Conservation (phyloP, 495 filamentous ascomycete species). For the Cercophora sp. region DNA sequence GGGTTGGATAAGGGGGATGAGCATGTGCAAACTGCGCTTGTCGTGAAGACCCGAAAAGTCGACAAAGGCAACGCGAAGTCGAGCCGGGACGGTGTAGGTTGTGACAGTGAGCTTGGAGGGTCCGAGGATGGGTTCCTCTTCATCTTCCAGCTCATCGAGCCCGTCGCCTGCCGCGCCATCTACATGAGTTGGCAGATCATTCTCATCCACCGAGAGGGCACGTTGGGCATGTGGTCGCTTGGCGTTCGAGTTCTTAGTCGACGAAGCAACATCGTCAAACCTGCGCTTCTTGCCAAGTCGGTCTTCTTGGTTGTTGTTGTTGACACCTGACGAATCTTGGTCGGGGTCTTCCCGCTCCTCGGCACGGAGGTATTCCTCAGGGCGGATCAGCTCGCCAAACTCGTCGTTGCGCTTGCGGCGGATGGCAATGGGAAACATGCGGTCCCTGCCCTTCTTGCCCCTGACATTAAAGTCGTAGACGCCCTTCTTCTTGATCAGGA, state of each 20-base stretch:
- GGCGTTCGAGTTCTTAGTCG: slow-evolving; percentile 33
- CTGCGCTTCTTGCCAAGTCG: slow-evolving; percentile 88
- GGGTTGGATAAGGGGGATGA: slow-evolving; percentile 90
- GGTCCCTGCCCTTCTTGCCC: slow-evolving; percentile 88
- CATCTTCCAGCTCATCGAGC: slow-evolving; percentile 51
- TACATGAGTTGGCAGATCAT: slow-evolving; percentile 35
- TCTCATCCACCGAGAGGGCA: slow-evolving; percentile 35
- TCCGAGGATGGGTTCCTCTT: slow-evolving; percentile 56
- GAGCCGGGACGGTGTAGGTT: slow-evolving; percentile 57
- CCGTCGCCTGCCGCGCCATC: slow-evolving; percentile 45
- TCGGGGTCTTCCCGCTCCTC: slow-evolving; percentile 88
- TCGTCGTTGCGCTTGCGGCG: slow-evolving; percentile 79
- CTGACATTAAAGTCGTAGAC: slow-evolving; percentile 90
- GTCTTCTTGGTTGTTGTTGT: slow-evolving; percentile 49
- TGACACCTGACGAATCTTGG: slow-evolving; percentile 51
- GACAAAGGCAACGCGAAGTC: slow-evolving; percentile 75
- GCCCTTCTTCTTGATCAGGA: slow-evolving; percentile 81
- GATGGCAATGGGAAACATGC: slow-evolving; percentile 85
- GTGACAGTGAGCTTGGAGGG: slow-evolving; percentile 70
- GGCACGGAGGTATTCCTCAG: slow-evolving; percentile 89
- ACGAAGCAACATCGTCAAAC: slow-evolving; percentile 69
- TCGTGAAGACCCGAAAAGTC: slow-evolving; percentile 93
- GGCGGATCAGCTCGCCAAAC: slow-evolving; percentile 87
- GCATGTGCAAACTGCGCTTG: slow-evolving; percentile 85
- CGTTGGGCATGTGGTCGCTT: slow-evolving; percentile 38